phyloP scores from a whole-genome alignment of 2,329 filamentous ascomycete genomes.

The Neurospora sp. region DNA sequence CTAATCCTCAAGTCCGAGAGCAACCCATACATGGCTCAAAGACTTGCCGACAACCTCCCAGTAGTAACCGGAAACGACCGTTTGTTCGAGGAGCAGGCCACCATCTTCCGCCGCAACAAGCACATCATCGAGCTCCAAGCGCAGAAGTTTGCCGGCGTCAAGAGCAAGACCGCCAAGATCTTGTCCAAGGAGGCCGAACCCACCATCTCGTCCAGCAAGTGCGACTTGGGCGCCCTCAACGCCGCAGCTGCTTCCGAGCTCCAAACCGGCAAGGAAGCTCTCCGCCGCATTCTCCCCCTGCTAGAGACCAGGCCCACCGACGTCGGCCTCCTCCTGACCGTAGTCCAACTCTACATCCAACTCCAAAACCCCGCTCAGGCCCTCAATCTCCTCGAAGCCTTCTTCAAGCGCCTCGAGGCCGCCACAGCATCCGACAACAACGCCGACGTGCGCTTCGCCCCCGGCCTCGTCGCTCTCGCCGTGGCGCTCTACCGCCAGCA shows the following conservation, averaged over 20 bases:
- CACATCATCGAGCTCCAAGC: slow-evolving; percentile 56
- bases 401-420: slow-evolving; percentile 62
- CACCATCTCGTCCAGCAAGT: slow-evolving; percentile 15
- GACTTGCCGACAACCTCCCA: slow-evolving; percentile 46
- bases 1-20: slow-evolving; percentile 31
- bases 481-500: slow-evolving; percentile 72
- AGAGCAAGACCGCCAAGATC: slow-evolving; percentile 34
- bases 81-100: slow-evolving; percentile 63
- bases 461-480: slow-evolving; percentile 71
- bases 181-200: slow-evolving; percentile 24
- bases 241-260: slow-evolving; percentile 65
- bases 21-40: slow-evolving; percentile 62
- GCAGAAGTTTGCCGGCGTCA: slow-evolving; percentile 57
- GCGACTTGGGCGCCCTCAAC: slow-evolving; percentile 39
- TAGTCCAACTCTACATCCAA: slow-evolving; percentile 71
- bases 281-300: slow-evolving; percentile 60
- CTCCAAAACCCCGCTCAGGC: slow-evolving; percentile 65
- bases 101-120: slow-evolving; percentile 51
- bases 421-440: slow-evolving; percentile 46
- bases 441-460: slow-evolving; percentile 67
- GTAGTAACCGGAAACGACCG: slow-evolving; percentile 46
- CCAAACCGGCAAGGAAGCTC: slow-evolving; percentile 52
- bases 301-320: slow-evolving; percentile 69
- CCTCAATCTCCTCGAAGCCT: slow-evolving; percentile 63
- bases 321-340: slow-evolving; percentile 68